phyloP scores from a whole-genome alignment of 1,139 yeast genomes.

The Candida sojae region DNA sequence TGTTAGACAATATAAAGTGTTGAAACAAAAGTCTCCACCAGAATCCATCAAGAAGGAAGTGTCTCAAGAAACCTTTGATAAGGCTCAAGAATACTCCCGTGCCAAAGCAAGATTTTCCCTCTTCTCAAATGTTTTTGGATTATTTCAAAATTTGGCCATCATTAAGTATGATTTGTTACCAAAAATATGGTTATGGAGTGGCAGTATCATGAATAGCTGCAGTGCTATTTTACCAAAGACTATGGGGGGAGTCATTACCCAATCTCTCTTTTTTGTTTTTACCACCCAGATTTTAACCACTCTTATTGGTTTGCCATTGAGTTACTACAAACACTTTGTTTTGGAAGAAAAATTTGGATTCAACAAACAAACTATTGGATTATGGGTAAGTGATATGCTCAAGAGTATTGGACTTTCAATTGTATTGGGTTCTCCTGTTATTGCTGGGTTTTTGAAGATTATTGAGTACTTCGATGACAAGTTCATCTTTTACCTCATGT shows the following conservation, averaged over 20 bases:
- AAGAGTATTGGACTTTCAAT: slow-evolving; percentile 58
- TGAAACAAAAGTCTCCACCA: slow-evolving; percentile 60
- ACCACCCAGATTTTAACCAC: slow-evolving; percentile 48
- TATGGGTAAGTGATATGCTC: slow-evolving; percentile 73
- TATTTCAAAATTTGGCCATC: slow-evolving; percentile 58
- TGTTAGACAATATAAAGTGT: slow-evolving; percentile 74
- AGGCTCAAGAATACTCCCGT: slow-evolving; percentile 77
- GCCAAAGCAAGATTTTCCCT: slow-evolving; percentile 79
- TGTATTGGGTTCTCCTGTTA: slow-evolving; percentile 69
- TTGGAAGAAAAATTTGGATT: slow-evolving; percentile 92
- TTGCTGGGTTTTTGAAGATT: slow-evolving; percentile 77
- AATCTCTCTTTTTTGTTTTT: slow-evolving; percentile 63
- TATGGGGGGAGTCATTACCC: slow-evolving; percentile 60
- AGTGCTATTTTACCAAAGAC: slow-evolving; percentile 41
- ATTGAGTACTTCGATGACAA: slow-evolving; percentile 77
- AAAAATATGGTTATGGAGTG: slow-evolving; percentile 62
- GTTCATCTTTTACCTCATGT: slow-evolving; percentile 78
- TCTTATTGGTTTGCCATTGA: slow-evolving; percentile 61
- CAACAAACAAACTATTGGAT: slow-evolving; percentile 72
- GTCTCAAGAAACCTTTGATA: slow-evolving; percentile 69
- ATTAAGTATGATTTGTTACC: slow-evolving; percentile 69
- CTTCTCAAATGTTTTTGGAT: slow-evolving; percentile 51
- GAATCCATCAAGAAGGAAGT: slow-evolving; percentile 63
- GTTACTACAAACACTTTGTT: slow-evolving; percentile 79
- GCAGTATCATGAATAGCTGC: slow-evolving; percentile 33